Evolutionary conservation across 2,329 filamentous ascomycete species (phyloP).

Genomic region (Chrysoporthe deuterocubensis): DNA sequence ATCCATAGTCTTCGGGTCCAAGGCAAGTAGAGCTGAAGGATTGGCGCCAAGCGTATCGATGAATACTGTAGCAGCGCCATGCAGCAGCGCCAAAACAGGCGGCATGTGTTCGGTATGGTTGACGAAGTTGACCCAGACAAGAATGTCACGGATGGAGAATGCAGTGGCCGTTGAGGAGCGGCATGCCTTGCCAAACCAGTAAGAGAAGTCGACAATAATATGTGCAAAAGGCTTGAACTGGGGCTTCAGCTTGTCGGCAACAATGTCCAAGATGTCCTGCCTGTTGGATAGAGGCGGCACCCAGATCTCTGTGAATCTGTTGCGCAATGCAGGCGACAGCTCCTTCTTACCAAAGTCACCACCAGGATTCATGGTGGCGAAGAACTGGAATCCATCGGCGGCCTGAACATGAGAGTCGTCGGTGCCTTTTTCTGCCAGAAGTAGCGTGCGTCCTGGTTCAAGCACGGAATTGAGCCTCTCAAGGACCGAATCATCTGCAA

Average conservation of each 20-base stretch:
- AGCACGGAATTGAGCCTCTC: constrained; percentile 96
- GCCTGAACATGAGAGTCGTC: constrained; percentile 80
- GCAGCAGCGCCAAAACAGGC: constrained; percentile 58
- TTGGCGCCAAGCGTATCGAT: constrained; percentile 95
- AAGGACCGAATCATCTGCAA: constrained; percentile 95
- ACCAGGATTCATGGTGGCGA: constrained; percentile 98
- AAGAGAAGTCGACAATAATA: constrained; percentile 82
- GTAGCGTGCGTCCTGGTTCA: constrained; percentile 81
- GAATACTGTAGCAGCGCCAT: constrained; percentile 94
- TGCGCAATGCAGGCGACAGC: constrained; percentile 89
- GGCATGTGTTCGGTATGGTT: constrained; percentile 65
- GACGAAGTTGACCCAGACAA: constrained; percentile 93
- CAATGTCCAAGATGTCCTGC: constrained; percentile 86
- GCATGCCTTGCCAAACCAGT: constrained; percentile 89
- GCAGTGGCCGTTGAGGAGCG: constrained; percentile 73
- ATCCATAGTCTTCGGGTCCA: constrained; percentile 70
- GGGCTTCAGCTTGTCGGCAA: constrained; percentile 71
- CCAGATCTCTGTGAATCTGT: constrained; percentile 99
- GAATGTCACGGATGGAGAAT: constrained; percentile 88
- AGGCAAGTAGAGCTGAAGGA: constrained; percentile 82
- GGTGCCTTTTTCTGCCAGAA: constrained; percentile 92
- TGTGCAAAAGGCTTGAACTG: constrained; percentile 61
- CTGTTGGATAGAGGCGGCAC: constrained; percentile 84
- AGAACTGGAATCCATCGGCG: constrained; percentile 83
- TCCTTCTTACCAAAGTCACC: constrained; percentile 99